phyloP scores from a whole-genome alignment of 371 early-diverging fungal genomes.

The Circinella minor region DNA sequence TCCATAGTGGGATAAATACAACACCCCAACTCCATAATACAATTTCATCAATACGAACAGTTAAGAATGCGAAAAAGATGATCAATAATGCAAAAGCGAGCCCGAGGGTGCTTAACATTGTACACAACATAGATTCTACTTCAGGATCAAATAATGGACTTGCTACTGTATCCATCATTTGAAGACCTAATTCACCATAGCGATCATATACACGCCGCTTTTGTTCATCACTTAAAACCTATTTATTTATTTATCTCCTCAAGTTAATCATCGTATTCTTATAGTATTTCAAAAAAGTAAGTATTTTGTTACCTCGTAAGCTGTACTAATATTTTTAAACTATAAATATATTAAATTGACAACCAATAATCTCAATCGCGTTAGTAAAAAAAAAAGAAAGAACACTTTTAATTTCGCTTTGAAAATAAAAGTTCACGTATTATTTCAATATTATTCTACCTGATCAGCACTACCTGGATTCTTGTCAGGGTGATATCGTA shows the following conservation, averaged over 20 bases:
- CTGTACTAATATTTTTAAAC: constrained; percentile 82
- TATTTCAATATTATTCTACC: constrained; percentile 27
- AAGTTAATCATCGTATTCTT: no score
- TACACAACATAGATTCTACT: constrained; percentile 73
- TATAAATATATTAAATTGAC: constrained; percentile 17
- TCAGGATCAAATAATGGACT: constrained; percentile 82
- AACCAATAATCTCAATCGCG: no score
- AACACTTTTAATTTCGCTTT: neutral
- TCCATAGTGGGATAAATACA: constrained; percentile 86
- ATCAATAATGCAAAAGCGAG: constrained; percentile 68
- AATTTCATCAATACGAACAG: constrained; percentile 74
- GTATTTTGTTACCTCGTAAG: constrained; percentile 68
- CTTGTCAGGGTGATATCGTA: constrained; percentile 84
- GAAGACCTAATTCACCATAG: constrained; percentile 87
- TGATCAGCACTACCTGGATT: constrained; percentile 59
- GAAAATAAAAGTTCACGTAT: no score
- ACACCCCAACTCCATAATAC: constrained; percentile 72
- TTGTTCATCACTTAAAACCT: constrained; percentile 69
- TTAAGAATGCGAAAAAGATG: constrained; percentile 77
- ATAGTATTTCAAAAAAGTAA: no score
- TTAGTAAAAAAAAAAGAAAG: neutral
- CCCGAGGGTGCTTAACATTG: constrained; percentile 60
- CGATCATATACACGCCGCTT: constrained; percentile 84
- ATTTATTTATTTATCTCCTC: neutral
- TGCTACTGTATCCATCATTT: constrained; percentile 77